Base-by-base conservation (phyloP, 306 rosid genomes). In the Quillaja saponaria region DNA sequence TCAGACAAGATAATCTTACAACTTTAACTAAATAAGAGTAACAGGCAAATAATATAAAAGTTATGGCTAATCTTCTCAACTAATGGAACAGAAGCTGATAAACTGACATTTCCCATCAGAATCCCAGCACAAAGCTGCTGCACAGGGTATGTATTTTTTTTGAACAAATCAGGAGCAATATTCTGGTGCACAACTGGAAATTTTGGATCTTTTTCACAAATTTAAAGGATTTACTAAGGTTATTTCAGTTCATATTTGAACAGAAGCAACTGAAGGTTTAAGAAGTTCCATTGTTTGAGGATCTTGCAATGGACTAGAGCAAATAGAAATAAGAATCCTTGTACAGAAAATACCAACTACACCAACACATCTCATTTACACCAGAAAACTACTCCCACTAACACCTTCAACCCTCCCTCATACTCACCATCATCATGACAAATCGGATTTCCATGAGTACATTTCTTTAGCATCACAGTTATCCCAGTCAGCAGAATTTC, bases 1-100 rank as follows among this genome's bases (percentile, higher is more conserved):
- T 13, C 55, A 63, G 35, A 53, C 72, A 59, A 34, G 15, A 57
- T 48, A 53, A 46, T 25, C 19, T 45, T 20, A 59, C 31, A 6
- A 19, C 40, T 58, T 15, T 66, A 18, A 10, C 19, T 34, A 38
- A 34, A 12, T 15, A 57, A 49, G 15, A 40, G 42, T 16, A 50
- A 16, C 28, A 41, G 25, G n/a, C 10, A 19, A 46, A 73, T 15
- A 31, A 62, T n/a, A n/a, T n/a, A n/a, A n/a, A n/a, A n/a, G n/a
- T n/a, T n/a, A n/a, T n/a, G n/a, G n/a, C n/a, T n/a, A n/a, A n/a
- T n/a, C n/a, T n/a, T n/a, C 5, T 34, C 9, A 10, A 10, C 39
- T 5, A 20, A 19, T 10, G 8, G 15, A 51, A 5, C 46, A 41
- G 31, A 16, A 35, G 49, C 49, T 16, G 55, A 35, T 8, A 52